Conservation (phyloP, 768 basidiomycete species). For the Cubamyces sp. region DNA sequence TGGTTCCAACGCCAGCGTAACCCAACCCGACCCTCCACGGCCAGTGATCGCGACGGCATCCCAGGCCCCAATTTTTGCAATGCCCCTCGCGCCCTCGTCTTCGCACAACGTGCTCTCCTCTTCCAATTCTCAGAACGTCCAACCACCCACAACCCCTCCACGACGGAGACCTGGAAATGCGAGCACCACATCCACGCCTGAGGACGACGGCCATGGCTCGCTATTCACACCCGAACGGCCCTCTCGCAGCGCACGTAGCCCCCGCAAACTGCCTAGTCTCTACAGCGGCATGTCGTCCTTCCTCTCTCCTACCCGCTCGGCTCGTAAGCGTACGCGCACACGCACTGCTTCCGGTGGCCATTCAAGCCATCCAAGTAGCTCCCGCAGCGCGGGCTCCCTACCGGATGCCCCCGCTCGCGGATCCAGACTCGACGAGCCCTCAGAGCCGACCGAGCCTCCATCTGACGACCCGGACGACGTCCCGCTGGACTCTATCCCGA, state of each 20-base stretch:
- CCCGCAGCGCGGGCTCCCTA: constrained; percentile 19
- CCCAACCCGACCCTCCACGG: constrained; percentile 3
- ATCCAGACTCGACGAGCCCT: not conserved
- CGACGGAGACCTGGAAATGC: constrained; percentile 2
- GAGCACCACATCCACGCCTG: constrained; percentile 1
- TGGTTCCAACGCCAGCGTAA: not conserved
- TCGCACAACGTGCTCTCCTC: constrained; percentile 17
- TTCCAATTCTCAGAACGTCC: constrained; percentile 1
- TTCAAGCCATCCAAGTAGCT: constrained; percentile 17
- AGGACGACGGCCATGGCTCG: constrained; percentile 23
- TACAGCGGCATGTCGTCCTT: constrained; percentile 17
- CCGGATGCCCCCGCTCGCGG: constrained; percentile 14
- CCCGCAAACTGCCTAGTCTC: constrained; percentile 26
- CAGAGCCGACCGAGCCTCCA: not conserved
- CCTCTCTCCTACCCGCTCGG: constrained; percentile 17
- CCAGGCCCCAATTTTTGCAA: constrained; percentile 9
- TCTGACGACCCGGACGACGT: constrained; percentile 26
- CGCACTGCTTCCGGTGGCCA: constrained; percentile 6
- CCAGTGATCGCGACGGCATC: constrained; percentile 16
- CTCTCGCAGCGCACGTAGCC: constrained; percentile 12
- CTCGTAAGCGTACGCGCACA: constrained; percentile 13
- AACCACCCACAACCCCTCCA: constrained; percentile 24
- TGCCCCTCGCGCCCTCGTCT: constrained; percentile 19
- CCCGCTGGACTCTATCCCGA: constrained; percentile 50
- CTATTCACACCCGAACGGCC: constrained; percentile 28